Evolutionary conservation across 208 protist species (phyloP).

Genomic region (Wallacemonas sp.): DNA sequence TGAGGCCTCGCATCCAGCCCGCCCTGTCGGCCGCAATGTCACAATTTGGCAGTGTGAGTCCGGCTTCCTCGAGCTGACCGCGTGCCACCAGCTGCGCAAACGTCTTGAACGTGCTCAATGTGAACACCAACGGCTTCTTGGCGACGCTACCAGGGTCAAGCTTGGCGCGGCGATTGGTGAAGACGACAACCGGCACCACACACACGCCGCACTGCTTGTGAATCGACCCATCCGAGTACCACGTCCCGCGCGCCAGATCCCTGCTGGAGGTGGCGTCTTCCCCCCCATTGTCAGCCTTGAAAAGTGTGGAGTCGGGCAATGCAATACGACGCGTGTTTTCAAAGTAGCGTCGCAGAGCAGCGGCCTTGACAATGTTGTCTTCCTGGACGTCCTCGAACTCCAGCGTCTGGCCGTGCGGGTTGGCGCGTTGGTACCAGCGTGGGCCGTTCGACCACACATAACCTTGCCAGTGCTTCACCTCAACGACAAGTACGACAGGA

Average conservation of each 20-base stretch:
- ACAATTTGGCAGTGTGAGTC: not conserved
- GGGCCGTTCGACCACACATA: conserved; percentile 85
- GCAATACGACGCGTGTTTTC: conserved; percentile 73
- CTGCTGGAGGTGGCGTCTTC: not conserved
- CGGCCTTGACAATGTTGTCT: conserved; percentile 85
- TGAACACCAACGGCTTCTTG: conserved; percentile 72
- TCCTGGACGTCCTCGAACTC: conserved; percentile 88
- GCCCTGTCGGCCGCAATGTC: no score
- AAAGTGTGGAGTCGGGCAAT: conserved; percentile 45
- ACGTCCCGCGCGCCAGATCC: conserved; percentile 40
- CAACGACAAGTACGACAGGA: conserved; percentile 77
- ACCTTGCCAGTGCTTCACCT: conserved; percentile 92
- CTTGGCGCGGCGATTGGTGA: conserved; percentile 67
- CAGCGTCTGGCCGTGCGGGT: conserved; percentile 39
- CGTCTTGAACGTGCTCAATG: conserved; percentile 47
- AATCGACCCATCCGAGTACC: conserved; percentile 70
- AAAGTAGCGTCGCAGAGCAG: conserved; percentile 78
- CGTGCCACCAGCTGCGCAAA: conserved; percentile 52
- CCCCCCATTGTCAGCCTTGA: not conserved
- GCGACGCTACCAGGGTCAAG: conserved; percentile 76
- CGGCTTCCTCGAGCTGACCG: conserved; percentile 29
- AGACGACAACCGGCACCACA: conserved; percentile 85
- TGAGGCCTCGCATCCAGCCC: not conserved
- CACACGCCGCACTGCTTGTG: conserved; percentile 76
- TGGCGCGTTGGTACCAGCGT: conserved; percentile 78